Conservation (phyloP, 768 basidiomycete species). For the Chiua virens region DNA sequence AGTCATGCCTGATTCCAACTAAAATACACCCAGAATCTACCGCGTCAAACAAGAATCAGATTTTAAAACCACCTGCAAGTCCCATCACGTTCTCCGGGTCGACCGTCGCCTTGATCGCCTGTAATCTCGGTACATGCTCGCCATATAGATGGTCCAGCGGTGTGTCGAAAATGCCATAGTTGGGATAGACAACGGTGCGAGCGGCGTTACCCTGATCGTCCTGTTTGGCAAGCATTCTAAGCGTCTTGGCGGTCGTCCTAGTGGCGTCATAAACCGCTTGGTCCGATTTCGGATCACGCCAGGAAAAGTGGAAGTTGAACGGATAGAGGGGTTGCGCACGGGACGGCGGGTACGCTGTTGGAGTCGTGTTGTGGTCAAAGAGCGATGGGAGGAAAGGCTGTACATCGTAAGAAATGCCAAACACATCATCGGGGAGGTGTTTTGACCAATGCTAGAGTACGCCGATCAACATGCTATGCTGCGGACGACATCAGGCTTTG, state of each 20-base stretch:
- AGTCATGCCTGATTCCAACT: too few relatives aligned
- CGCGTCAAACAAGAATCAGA: too few relatives aligned
- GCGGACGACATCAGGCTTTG: too few relatives aligned
- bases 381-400: slow-evolving; percentile 52
- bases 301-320: slow-evolving; percentile 43
- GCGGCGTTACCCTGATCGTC: slow-evolving; percentile 33
- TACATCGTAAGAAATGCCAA: slow-evolving; percentile 25
- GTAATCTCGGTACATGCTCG: slow-evolving; percentile 36
- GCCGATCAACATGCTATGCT: too few relatives aligned
- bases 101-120: slow-evolving; percentile 40
- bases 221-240: slow-evolving; percentile 43
- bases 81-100: slow-evolving; percentile 63
- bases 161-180: slow-evolving; percentile 57
- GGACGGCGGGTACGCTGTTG: slow-evolving; percentile 47
- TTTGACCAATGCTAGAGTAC: neutral
- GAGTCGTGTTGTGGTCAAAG: slow-evolving; percentile 35
- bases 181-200: slow-evolving; percentile 46
- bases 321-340: slow-evolving; percentile 39
- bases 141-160: slow-evolving; percentile 50
- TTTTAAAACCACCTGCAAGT: slow-evolving; percentile 58
- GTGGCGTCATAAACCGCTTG: slow-evolving; percentile 35
- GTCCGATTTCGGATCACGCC: neutral
- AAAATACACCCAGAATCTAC: too few relatives aligned
- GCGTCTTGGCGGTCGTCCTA: slow-evolving; percentile 35
- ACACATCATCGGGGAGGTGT: neutral